phyloP scores from a whole-genome alignment of 2,329 filamentous ascomycete species.

The Epichloe coenophiala region DNA sequence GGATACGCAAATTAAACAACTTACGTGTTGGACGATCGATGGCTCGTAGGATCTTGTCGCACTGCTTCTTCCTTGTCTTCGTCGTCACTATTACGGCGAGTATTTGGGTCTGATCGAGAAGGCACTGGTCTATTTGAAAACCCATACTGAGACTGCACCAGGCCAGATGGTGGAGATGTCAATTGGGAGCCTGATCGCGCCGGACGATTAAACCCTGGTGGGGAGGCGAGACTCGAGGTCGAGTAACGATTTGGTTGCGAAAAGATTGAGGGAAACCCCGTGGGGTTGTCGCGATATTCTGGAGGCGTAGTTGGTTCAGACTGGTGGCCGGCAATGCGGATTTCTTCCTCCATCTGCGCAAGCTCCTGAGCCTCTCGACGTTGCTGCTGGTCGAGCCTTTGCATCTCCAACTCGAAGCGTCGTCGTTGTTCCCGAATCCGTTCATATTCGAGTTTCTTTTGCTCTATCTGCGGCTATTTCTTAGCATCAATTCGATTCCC shows the following conservation, averaged over 20 bases:
- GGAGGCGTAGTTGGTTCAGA: conserved; percentile 95
- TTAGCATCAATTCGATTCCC: not conserved
- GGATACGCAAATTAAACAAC: conserved; percentile 25
- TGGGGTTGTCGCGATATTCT: conserved; percentile 62
- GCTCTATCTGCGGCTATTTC: conserved; percentile 57
- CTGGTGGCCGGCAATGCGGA: conserved; percentile 55
- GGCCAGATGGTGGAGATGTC: conserved; percentile 59
- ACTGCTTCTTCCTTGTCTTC: conserved; percentile 72
- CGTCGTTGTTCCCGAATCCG: conserved; percentile 78
- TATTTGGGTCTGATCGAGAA: conserved; percentile 74
- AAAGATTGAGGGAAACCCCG: conserved; percentile 65
- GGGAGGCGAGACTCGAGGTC: conserved; percentile 72
- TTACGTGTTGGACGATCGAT: conserved; percentile 67
- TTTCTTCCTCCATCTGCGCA: conserved; percentile 67
- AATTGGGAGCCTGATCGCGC: conserved; percentile 67
- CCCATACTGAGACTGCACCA: conserved; percentile 44
- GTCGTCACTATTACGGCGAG: conserved; percentile 81
- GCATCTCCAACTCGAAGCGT: conserved; percentile 85
- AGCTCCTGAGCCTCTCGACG: conserved; percentile 73
- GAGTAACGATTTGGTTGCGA: conserved; percentile 82
- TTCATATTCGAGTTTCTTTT: conserved; percentile 88
- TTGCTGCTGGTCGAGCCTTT: conserved; percentile 74
- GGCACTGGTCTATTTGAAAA: conserved; percentile 40
- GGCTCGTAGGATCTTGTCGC: conserved; percentile 54
- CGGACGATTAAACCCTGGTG: conserved; percentile 62